Evolutionary conservation across 164 flowering plant genomes (phyloP).

Genomic region (Brasenia schreberi): DNA sequence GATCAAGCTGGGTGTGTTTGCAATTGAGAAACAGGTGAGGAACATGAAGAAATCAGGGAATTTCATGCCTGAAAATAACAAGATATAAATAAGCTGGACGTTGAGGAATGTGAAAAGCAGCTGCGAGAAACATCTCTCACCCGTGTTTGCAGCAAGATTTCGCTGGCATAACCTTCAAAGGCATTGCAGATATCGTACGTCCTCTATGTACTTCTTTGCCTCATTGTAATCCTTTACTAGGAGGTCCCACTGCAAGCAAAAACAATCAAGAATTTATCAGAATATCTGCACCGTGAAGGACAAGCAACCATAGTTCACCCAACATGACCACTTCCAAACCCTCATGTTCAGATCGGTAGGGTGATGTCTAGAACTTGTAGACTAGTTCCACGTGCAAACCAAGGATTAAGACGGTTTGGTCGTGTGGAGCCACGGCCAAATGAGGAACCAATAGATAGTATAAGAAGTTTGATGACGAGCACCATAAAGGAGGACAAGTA

Average conservation of each 20-base stretch:
- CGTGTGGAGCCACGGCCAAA: too few relatives aligned
- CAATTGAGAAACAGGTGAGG: constrained; percentile 42
- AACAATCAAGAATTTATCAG: constrained; percentile 1
- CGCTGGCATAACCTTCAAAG: constrained; percentile 93
- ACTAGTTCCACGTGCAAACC: too few relatives aligned
- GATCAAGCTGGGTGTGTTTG: constrained; percentile 38
- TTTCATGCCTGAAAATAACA: constrained; percentile 67
- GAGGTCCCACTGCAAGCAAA: constrained; percentile 62
- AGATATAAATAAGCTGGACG: not conserved
- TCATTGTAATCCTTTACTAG: constrained; percentile 67
- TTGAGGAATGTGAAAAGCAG: not conserved
- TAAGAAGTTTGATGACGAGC: too few relatives aligned
- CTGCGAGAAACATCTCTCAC: constrained; percentile 15
- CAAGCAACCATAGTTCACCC: too few relatives aligned
- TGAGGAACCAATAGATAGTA: too few relatives aligned
- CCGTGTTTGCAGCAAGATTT: constrained; percentile 92
- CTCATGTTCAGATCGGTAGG: too few relatives aligned
- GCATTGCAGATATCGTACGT: constrained; percentile 84
- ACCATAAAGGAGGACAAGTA: too few relatives aligned
- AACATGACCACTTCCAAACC: too few relatives aligned
- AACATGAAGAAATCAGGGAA: constrained; percentile 61
- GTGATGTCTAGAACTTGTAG: too few relatives aligned
- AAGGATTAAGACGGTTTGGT: too few relatives aligned
- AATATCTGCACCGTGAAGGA: not conserved
- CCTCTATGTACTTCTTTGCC: constrained; percentile 86